Evolutionary conservation across 768 basidiomycete species (phyloP), one percentile per base, ranked within the genome.

Genomic region (Rhodotorula graminis): DNA sequence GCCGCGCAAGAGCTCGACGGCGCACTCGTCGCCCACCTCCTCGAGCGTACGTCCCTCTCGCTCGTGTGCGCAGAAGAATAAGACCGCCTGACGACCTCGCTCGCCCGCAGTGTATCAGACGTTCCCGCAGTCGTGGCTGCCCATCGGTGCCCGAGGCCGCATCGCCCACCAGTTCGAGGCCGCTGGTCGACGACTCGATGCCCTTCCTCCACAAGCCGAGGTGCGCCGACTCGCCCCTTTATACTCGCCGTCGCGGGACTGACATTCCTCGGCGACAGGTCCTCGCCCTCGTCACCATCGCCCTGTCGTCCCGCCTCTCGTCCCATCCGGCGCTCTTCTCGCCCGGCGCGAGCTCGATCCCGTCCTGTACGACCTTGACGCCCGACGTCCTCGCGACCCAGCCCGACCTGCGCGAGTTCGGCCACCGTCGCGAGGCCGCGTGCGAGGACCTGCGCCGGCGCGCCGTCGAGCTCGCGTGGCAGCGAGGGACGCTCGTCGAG

Each of bases 211-310:
- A 27, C 46, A 33, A 4, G 29, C 42, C 19, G 12, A 15, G 27
- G 44, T n/a, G 4, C 8, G 33, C 15, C 12, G 29, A n/a, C 5
- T n/a, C n/a, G n/a, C n/a, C n/a, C n/a, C n/a, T n/a, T n/a, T n/a
- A n/a, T n/a, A n/a, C n/a, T n/a, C n/a, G n/a, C n/a, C n/a, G n/a
- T n/a, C n/a, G n/a, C n/a, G n/a, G n/a, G n/a, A n/a, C n/a, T n/a
- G n/a, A n/a, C n/a, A n/a, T n/a, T n/a, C n/a, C n/a, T n/a, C n/a
- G n/a, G n/a, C n/a, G n/a, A n/a, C 52, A 75, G 74, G 70, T 72
- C n/a, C 72, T 76, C 58, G 72, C 75, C 0, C 57, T 67, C 50
- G 62, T 69, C 1, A 71, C 72, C 42, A 76, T 76, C 60, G 75
- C 75, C 27, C 71, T 76, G 25, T 65, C 75, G 5, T 70, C 65